Percentiles rank a stretch among this genome's conserved stretches.
These are phyloP conservation scores for Venturia pyrina DNA, from an alignment of 2,329 filamentous ascomycete species.

Conservation along the genomic window DNA sequence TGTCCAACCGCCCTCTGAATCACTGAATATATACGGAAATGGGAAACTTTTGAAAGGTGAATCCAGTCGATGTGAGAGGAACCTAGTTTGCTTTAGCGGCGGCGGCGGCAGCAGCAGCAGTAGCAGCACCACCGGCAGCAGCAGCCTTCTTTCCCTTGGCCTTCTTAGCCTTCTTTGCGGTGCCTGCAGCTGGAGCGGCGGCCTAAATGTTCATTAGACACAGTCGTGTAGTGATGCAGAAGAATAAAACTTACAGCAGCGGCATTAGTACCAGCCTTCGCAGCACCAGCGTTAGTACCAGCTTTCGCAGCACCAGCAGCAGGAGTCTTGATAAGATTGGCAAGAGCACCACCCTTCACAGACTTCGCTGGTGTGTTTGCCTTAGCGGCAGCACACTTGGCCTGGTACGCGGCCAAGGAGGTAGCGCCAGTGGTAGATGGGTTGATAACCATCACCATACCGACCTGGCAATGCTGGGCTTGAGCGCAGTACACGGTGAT, in stretches of 20 bases:
- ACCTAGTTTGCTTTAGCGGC: not conserved
- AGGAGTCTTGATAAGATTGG: not conserved
- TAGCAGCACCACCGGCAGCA: not conserved
- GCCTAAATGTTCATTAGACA: not conserved
- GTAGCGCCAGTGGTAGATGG: not conserved
- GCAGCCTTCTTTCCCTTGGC: conserved; percentile 5
- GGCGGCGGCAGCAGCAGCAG: not conserved
- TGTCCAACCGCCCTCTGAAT: not conserved
- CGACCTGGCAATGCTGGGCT: conserved; percentile 26
- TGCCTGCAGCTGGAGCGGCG: not conserved
- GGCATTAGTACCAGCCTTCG: not conserved
- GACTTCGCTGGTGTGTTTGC: conserved; percentile 1
- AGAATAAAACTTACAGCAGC: not conserved
- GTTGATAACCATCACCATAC: conserved; percentile 2
- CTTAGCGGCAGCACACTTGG: conserved; percentile 10
- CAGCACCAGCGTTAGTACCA: not conserved
- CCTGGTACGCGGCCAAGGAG: conserved; percentile 10
- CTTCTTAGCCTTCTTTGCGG: conserved; percentile 7
- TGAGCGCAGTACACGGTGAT: conserved; percentile 33
- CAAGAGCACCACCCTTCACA: conserved; percentile 1
- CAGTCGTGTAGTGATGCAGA: not conserved
- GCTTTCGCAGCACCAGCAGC: not conserved
- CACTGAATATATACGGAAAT: not conserved
- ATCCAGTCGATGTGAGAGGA: not conserved
- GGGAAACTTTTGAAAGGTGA: not conserved